phyloP scores from a whole-genome alignment of 2,329 filamentous ascomycete genomes.

The Fusarium newnesense region DNA sequence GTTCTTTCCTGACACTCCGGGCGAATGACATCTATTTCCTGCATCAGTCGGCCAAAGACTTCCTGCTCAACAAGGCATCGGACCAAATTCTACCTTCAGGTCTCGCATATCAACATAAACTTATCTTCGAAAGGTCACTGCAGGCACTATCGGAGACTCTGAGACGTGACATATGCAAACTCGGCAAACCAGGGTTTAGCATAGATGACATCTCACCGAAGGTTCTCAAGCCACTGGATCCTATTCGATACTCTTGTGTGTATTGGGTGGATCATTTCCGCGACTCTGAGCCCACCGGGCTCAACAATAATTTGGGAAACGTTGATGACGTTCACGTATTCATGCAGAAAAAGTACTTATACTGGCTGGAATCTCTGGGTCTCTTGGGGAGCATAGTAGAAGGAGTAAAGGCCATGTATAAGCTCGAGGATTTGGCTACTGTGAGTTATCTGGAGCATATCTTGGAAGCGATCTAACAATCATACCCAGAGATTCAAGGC shows the following conservation, averaged over 20 bases:
- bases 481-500: accelerated
- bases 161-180: accelerated
- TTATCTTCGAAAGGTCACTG: accelerated
- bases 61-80: accelerated
- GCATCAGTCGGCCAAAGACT: neutral
- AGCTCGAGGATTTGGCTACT: accelerated
- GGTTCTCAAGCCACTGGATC: accelerated
- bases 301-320: accelerated
- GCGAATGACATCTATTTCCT: neutral
- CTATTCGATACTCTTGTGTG: neutral
- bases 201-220: accelerated
- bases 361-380: neutral
- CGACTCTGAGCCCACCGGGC: accelerated
- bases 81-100: accelerated
- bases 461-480: accelerated
- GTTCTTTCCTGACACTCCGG: accelerated
- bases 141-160: accelerated
- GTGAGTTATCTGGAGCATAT: accelerated
- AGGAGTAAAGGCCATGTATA: accelerated
- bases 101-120: accelerated
- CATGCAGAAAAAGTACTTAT: accelerated
- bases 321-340: accelerated
- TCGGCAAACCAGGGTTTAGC: accelerated
- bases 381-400: accelerated
- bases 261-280: neutral